These are phyloP conservation scores for Trypanosoma conorhini DNA, from an alignment of 208 protist species.

Conservation along the genomic window DNA sequence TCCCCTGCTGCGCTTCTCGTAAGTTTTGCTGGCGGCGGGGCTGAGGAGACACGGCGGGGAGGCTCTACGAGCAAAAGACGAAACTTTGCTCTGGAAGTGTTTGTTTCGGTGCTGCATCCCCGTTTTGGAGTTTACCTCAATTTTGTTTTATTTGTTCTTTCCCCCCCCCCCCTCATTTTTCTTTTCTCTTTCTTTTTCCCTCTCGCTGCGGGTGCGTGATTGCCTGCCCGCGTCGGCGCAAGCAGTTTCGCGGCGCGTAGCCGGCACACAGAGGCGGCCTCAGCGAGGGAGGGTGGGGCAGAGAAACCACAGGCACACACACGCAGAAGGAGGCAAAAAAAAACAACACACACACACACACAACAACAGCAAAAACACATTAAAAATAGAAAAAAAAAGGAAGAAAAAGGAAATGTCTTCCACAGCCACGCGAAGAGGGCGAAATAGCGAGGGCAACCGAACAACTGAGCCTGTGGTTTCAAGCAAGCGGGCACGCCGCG, in stretches of 20 bases:
- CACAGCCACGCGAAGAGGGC: neutral
- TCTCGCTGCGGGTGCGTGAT: neutral
- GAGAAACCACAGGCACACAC: neutral
- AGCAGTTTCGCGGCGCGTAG: neutral
- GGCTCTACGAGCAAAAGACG: neutral
- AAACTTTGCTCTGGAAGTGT: neutral
- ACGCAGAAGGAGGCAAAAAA: neutral
- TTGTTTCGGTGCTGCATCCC: neutral
- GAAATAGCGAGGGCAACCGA: neutral
- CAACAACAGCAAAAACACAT: neutral
- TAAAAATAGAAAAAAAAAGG: neutral
- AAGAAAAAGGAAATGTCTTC: conserved; percentile 3
- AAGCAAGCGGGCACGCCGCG: conserved; percentile 20
- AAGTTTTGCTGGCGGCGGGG: neutral
- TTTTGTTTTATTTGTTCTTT: conserved; percentile 8
- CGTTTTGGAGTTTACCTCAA: neutral
- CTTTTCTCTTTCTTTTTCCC: conserved; percentile 7
- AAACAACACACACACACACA: neutral
- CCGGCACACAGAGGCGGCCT: neutral
- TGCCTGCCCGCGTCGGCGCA: neutral
- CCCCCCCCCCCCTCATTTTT: no score
- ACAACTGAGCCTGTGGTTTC: neutral
- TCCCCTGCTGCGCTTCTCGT: conserved; percentile 8
- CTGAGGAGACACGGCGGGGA: neutral
- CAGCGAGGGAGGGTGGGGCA: neutral